Percentiles rank a stretch among this genome's conserved stretches.
phyloP scores from a whole-genome alignment of 164 flowering plant genomes.

The Euptelea pleiosperma region DNA sequence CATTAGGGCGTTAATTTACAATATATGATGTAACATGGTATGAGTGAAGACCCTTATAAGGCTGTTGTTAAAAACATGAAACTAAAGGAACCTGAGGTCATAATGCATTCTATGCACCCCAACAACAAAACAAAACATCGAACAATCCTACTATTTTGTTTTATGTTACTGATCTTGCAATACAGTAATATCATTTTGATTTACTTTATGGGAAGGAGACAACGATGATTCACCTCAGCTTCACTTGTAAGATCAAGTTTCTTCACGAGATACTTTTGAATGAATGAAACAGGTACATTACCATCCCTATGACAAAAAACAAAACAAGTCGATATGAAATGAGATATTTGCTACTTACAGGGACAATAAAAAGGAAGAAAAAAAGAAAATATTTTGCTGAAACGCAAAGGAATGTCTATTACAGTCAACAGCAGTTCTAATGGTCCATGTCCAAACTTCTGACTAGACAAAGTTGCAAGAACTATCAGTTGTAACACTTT shows the following conservation, averaged over 20 bases:
- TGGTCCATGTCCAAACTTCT: not conserved
- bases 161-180: not conserved
- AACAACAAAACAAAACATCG: not conserved
- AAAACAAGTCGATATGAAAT: not conserved
- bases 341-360: too few species aligned
- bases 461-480: not conserved
- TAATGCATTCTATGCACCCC: too few species aligned
- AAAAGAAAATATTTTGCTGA: not conserved
- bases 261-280: constrained; percentile 74
- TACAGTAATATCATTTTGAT: not conserved
- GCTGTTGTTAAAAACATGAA: too few species aligned
- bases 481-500: not conserved
- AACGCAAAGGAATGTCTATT: not conserved
- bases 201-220: not conserved
- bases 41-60: too few species aligned
- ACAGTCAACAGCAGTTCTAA: not conserved
- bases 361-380: not conserved
- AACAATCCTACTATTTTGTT: too few species aligned
- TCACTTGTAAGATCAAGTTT: constrained; percentile 80
- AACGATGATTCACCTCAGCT: constrained; percentile 56
- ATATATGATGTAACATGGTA: too few species aligned
- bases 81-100: too few species aligned
- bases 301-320: constrained; percentile 64
- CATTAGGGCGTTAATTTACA: too few species aligned
- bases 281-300: constrained; percentile 58